A percentile compares a stretch with the other conserved stretches of the same genome.
phyloP scores from a whole-genome alignment of 768 basidiomycete species.

The Naganishia vishniacii region DNA sequence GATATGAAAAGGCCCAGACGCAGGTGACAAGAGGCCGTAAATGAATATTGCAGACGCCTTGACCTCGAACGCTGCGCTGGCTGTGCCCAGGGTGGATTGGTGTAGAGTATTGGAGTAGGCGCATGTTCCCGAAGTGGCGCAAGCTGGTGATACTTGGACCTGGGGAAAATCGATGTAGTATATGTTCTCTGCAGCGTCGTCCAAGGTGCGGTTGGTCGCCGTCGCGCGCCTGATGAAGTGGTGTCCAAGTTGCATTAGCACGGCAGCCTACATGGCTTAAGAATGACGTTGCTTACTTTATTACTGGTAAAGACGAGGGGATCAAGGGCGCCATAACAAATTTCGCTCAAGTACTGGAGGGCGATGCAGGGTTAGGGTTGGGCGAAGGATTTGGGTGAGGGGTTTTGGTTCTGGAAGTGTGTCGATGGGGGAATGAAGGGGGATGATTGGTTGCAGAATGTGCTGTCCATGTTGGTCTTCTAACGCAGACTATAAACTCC shows the following conservation, averaged over 20 bases:
- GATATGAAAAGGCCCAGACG: background rate
- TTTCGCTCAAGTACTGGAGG: too few relatives aligned
- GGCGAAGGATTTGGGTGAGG: too few relatives aligned
- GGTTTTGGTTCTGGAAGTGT: background rate
- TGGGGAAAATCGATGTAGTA: conserved; percentile 17
- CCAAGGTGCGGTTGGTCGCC: conserved; percentile 5
- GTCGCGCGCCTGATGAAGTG: background rate
- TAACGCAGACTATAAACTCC: too few relatives aligned
- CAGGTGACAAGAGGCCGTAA: conserved; percentile 2
- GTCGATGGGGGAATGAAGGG: background rate
- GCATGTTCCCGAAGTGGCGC: background rate
- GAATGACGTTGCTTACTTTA: background rate
- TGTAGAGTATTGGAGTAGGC: conserved; percentile 11
- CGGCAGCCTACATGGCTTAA: too few relatives aligned
- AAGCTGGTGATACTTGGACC: background rate
- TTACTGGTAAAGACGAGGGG: background rate
- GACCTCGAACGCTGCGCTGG: conserved; percentile 10
- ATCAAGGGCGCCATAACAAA: too few relatives aligned
- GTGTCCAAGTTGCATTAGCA: too few relatives aligned
- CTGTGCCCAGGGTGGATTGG: background rate
- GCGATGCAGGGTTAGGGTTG: too few relatives aligned
- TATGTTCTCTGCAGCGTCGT: background rate
- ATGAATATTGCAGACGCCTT: conserved; percentile 1
- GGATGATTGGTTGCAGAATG: background rate
- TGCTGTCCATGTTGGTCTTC: too few relatives aligned